Base-by-base conservation (phyloP, 2,329 filamentous ascomycete species). In the Diaporthe citrichinensis region DNA sequence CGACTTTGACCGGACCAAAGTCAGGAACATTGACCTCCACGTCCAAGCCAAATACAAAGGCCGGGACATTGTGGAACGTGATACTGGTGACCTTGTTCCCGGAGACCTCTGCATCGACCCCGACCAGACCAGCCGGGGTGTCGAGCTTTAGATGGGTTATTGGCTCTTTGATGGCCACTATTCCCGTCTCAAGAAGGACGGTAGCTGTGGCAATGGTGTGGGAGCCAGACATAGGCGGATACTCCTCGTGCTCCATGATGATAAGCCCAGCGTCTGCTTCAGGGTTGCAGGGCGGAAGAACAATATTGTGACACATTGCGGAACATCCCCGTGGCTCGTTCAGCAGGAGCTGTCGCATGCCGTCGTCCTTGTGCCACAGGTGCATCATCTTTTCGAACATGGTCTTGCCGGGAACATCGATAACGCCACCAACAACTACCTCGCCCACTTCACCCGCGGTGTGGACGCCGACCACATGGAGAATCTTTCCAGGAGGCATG, bases 371-470 rank as follows among this genome's bases (percentile, higher is more conserved):
- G 9, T 79, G 80, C 75, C 80, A 80, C 75, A 88, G 86, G 77
- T 87, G 80, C 4, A 82, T 77, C n/a, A 89, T 78, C 77, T 89
- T 89, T 4, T 88, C 86, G 74, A 83, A 86, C 87, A 89, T 88
- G 25, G 85, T 87, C 44, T 83, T 83, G 14, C 84, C 84, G 1
- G 82, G 79, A 0, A 84, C 81, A 41, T 89, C 86, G 0, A 85
- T 81, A 4, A 88, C 85, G 34, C 87, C 88, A 23, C 86, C 86
- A 20, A 85, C 83, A 58, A 89, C 84, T 14, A 89, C 87, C 78
- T 89, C 87, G 65, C 87, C 85, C 0, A 88, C 85, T 78, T 85
- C 83, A 68, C 86, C 86, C 74, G 84, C 84, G n/a, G 84, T 82
- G 57, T 86, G 85, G 73, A 81, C 82, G 49, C 82, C 81, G 6